A percentile compares a stretch with the other conserved stretches of the same genome.
phyloP scores from a whole-genome alignment of 805 yeast species.

The Saturnispora kantuleensis region DNA sequence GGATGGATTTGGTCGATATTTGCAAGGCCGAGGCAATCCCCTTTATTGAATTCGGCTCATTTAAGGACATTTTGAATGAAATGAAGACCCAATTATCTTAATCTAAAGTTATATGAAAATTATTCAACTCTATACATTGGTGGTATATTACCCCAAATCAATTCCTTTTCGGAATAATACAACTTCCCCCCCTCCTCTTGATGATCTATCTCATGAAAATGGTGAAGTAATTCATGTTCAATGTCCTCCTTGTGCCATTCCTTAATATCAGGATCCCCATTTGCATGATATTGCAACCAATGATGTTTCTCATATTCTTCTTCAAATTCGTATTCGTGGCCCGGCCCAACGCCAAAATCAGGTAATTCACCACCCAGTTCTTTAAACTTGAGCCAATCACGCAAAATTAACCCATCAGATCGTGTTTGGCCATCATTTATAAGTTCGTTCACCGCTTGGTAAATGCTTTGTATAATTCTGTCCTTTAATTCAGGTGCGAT shows the following conservation, averaged over 20 bases:
- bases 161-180: slow-evolving; percentile 4
- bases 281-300: slow-evolving; percentile 73
- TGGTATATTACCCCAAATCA: slow-evolving; percentile 6
- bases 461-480: slow-evolving; percentile 44
- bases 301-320: slow-evolving; percentile 91
- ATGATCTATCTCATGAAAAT: slow-evolving; percentile 69
- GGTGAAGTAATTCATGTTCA: slow-evolving; percentile 78
- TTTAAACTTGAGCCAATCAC: slow-evolving; percentile 62
- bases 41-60: slow-evolving; percentile 71
- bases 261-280: slow-evolving; percentile 73
- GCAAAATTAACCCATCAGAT: slow-evolving; percentile 33
- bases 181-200: slow-evolving; percentile 39
- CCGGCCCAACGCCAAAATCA: slow-evolving; percentile 83
- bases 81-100: slow-evolving; percentile 29
- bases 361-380: slow-evolving; percentile 66
- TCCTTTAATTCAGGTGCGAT: slow-evolving; percentile 47
- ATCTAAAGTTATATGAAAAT: not conserved
- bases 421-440: slow-evolving; percentile 39
- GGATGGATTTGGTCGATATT: slow-evolving; percentile 78
- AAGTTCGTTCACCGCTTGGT: slow-evolving; percentile 44
- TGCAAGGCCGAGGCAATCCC: slow-evolving; percentile 77
- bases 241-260: slow-evolving; percentile 80
- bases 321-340: slow-evolving; percentile 87
- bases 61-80: slow-evolving; percentile 59
- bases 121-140: not conserved